These are phyloP conservation scores for Boletellus ananas DNA, from an alignment of 768 basidiomycete genomes.

Conservation along the genomic window DNA sequence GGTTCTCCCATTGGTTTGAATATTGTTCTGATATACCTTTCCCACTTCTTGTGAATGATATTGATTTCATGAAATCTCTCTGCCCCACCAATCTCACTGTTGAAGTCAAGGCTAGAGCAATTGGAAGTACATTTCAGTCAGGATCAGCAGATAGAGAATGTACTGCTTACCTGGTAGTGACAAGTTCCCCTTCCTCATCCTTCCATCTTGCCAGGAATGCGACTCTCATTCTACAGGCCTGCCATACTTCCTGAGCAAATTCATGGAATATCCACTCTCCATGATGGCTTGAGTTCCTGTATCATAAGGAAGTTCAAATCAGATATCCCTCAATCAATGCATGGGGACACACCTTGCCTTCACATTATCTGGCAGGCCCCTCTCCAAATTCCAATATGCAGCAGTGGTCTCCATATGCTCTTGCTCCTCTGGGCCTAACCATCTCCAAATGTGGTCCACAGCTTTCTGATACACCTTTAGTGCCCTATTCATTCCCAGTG, in stretches of 20 bases:
- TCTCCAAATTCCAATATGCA: not conserved
- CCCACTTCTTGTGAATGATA: not conserved
- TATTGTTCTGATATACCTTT: not conserved
- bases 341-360: too few species aligned
- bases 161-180: not conserved
- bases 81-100: not conserved
- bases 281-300: not conserved
- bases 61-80: not conserved
- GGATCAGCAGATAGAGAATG: too few species aligned
- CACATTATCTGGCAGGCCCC: not conserved
- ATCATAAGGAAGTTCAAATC: too few species aligned
- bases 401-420: not conserved
- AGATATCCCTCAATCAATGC: too few species aligned
- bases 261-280: not conserved
- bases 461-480: too few species aligned
- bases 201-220: not conserved
- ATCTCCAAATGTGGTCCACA: not conserved
- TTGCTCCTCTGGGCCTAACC: not conserved
- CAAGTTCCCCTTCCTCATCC: not conserved
- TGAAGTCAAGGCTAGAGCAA: not conserved
- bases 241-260: not conserved
- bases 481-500: too few species aligned
- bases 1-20: not conserved
- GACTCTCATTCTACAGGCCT: not conserved
- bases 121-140: too few species aligned